Base-by-base conservation (phyloP, 169 alveolate genomes). In the Babesia bigemina region DNA sequence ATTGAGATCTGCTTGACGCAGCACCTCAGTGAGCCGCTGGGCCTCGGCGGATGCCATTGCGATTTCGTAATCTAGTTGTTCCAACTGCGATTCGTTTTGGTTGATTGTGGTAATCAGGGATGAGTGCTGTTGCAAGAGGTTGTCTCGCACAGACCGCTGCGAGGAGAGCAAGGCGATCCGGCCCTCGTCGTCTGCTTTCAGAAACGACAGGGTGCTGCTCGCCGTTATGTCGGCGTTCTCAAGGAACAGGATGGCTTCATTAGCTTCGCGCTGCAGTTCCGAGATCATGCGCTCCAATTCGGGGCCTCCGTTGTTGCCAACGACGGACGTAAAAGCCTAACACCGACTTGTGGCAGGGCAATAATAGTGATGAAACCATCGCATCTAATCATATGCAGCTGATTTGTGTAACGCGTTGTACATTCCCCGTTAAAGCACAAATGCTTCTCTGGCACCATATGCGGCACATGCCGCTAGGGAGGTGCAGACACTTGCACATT, bases 181-280 rank as follows among this genome's bases (percentile, higher is more conserved):
- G 58, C 60, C 42, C 22, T 44, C 66, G 17, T 16, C 36, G 29
- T 67, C 66, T 14, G 26, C 47, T 1, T n/a, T 28, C 2, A 67
- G 24, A 24, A 67, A 67, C 21, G 52, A 9, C 0, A 33, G 24
- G 14, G 33, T 67, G n/a, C 65, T 24, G 2, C 22, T n/a, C 7
- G 47, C 66, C 17, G 60, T 48, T 10, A 14, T 6, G 45, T 24
- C 50, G 8, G 57, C 61, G 19, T 53, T 45, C 45, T 71, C 70
- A 4, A 60, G 53, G 50, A 71, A 71, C 63, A 58, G 1, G 0
- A 71, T 56, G 16, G 72, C 63, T n/a, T 71, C 71, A 36, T 19
- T 7, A 0, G 70, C 81, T 21, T 67, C 76, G 2, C 39, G 49
- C 19, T 67, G 76, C 28, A 67, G 52, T 19, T n/a, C 28, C 8